phyloP scores from a whole-genome alignment of 2,329 filamentous ascomycete species.

The Aureobasidium mangrovei region DNA sequence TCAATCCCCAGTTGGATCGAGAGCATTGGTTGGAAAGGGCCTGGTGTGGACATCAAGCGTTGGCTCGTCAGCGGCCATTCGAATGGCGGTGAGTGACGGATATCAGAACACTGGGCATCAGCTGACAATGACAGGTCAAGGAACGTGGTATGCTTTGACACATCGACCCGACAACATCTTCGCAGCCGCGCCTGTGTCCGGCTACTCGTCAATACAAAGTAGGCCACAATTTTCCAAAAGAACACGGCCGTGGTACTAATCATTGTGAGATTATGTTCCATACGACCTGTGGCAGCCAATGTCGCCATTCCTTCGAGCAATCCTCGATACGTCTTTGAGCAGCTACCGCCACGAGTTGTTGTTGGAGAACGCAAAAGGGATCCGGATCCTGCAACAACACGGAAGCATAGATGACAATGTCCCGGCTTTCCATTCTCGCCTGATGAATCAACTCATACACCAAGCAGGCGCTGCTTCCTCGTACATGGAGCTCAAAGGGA shows the following conservation, averaged over 20 bases:
- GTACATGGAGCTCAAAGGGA: conserved; percentile 43
- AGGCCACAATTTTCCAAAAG: conserved; percentile 18
- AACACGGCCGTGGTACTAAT: background rate
- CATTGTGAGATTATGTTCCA: conserved; percentile 43
- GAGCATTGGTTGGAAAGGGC: conserved; percentile 39
- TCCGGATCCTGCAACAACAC: conserved; percentile 49
- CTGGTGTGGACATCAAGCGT: conserved; percentile 35
- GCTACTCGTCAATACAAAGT: conserved; percentile 50
- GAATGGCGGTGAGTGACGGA: conserved; percentile 40
- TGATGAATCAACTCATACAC: conserved; percentile 42
- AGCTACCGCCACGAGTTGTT: conserved; percentile 50
- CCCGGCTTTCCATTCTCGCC: conserved; percentile 47
- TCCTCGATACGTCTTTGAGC: conserved; percentile 41
- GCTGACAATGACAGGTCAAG: conserved; percentile 36
- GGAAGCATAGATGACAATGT: conserved; percentile 50
- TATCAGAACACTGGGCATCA: background rate
- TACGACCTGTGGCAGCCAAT: conserved; percentile 47
- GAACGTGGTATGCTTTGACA: conserved; percentile 48
- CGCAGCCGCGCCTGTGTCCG: conserved; percentile 49
- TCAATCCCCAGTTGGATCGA: conserved; percentile 45
- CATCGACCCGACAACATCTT: conserved; percentile 49
- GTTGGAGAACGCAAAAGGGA: conserved; percentile 41
- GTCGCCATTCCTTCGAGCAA: conserved; percentile 41
- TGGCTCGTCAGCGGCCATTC: conserved; percentile 51
- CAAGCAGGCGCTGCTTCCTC: conserved; percentile 34